Evolutionary conservation across 441 rosid genomes (phyloP).

Genomic region (Manihot esculenta): DNA sequence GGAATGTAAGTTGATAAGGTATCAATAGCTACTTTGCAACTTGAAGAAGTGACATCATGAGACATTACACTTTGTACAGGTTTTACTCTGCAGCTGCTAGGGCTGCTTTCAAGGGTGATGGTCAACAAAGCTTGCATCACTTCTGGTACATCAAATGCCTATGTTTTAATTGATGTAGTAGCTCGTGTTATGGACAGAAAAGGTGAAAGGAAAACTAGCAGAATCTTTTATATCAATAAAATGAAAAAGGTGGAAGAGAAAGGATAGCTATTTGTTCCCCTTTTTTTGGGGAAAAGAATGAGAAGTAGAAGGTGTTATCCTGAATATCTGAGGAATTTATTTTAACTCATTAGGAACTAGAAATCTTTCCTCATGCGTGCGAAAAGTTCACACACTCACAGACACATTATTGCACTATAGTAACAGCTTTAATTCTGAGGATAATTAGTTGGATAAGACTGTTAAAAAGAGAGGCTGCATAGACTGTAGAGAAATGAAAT

Average conservation of each 20-base stretch:
- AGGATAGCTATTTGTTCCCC: neutral
- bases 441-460: neutral
- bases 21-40: conserved; percentile 17
- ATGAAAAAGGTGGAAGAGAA: neutral
- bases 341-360: neutral
- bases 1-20: conserved; percentile 72
- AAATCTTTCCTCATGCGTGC: neutral
- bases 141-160: conserved; percentile 60
- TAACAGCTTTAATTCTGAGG: neutral
- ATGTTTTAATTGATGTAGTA: conserved; percentile 13
- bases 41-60: conserved; percentile 17
- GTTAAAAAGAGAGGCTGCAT: neutral
- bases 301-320: neutral
- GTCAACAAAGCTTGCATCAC: conserved; percentile 92
- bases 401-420: neutral
- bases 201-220: neutral
- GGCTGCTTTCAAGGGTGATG: conserved; percentile 91
- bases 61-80: conserved; percentile 48
- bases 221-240: neutral
- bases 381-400: neutral
- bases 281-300: neutral
- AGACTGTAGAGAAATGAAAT: neutral
- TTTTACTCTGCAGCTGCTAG: conserved; percentile 87
- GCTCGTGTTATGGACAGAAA: conserved; percentile 3
- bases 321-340: neutral